Conservation (phyloP, 2,329 filamentous ascomycete species). For the Diaporthe sp. region DNA sequence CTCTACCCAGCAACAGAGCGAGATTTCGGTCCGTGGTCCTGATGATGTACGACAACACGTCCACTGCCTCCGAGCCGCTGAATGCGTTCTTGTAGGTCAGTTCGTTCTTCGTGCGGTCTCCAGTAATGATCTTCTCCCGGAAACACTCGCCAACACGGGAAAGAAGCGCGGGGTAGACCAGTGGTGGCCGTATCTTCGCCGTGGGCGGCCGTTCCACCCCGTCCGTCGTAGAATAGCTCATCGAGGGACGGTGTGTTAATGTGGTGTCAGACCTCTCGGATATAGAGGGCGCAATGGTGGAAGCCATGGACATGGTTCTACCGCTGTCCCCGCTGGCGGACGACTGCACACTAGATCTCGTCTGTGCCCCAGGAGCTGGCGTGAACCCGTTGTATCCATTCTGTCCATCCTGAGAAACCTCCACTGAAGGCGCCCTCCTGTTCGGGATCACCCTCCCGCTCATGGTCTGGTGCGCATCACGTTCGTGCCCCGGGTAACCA, state of each 20-base stretch:
- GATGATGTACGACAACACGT: slow-evolving; percentile 96
- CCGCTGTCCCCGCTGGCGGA: slow-evolving; percentile 63
- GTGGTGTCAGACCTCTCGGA: slow-evolving; percentile 54
- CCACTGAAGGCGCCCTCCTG: slow-evolving; percentile 59
- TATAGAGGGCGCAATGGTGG: slow-evolving; percentile 79
- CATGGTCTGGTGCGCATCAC: slow-evolving; percentile 90
- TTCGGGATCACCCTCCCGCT: slow-evolving; percentile 92
- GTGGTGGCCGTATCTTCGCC: slow-evolving; percentile 78
- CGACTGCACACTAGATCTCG: slow-evolving; percentile 74
- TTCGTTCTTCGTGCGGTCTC: slow-evolving; percentile 95
- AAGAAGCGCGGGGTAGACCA: slow-evolving; percentile 93
- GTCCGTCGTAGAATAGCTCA: slow-evolving; percentile 67
- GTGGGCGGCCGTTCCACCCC: slow-evolving; percentile 67
- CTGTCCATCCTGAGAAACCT: slow-evolving; percentile 48
- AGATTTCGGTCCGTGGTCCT: slow-evolving; percentile 96
- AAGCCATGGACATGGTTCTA: slow-evolving; percentile 94
- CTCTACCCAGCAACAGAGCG: slow-evolving; percentile 89
- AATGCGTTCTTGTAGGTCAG: slow-evolving; percentile 98
- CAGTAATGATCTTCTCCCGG: slow-evolving; percentile 86
- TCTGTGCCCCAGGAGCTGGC: slow-evolving; percentile 66
- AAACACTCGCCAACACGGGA: slow-evolving; percentile 96
- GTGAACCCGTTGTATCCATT: slow-evolving; percentile 55
- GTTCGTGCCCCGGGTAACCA: slow-evolving; percentile 76
- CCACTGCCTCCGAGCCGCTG: slow-evolving; percentile 94
- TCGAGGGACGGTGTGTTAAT: slow-evolving; percentile 68